A percentile compares a stretch with the other conserved stretches of the same genome.
phyloP scores from a whole-genome alignment of 176 grass and related monocot genomes.

The Cymbopogon citratus region DNA sequence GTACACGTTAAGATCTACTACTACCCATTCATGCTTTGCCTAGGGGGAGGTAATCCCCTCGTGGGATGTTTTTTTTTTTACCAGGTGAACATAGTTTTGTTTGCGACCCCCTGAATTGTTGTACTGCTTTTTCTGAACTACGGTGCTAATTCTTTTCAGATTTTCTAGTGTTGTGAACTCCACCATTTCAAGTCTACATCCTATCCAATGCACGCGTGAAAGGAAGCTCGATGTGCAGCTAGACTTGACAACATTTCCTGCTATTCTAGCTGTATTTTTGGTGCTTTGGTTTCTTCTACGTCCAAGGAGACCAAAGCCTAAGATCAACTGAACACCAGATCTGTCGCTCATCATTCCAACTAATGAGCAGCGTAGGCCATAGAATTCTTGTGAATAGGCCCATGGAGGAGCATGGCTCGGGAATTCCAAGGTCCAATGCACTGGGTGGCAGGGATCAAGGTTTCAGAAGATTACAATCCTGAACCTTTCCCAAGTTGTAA shows the following conservation, averaged over 20 bases:
- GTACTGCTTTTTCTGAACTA: neutral
- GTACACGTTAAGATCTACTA: too few relatives aligned
- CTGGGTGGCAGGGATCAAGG: neutral
- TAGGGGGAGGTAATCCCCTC: neutral
- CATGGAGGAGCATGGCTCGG: neutral
- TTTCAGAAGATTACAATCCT: neutral
- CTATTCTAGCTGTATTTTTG: conserved; percentile 69
- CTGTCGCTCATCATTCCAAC: neutral
- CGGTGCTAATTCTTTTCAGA: conserved; percentile 35
- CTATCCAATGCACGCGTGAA: conserved; percentile 70
- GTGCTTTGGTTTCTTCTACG: conserved; percentile 89
- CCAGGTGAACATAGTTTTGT: neutral
- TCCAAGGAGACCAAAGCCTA: conserved; percentile 81
- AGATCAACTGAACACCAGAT: conserved; percentile 67
- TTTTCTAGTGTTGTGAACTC: conserved; percentile 76
- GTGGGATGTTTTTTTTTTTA: neutral
- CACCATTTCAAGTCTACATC: conserved; percentile 68
- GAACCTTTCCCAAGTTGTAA: neutral
- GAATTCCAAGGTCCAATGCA: neutral
- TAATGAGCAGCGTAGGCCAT: neutral
- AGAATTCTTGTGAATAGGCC: conserved; percentile 15
- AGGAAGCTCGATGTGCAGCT: conserved; percentile 77
- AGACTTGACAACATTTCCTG: conserved; percentile 80
- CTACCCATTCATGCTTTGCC: too few relatives aligned
- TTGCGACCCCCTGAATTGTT: neutral